Base-by-base conservation (phyloP, 768 basidiomycete species). In the Mycena crocata region DNA sequence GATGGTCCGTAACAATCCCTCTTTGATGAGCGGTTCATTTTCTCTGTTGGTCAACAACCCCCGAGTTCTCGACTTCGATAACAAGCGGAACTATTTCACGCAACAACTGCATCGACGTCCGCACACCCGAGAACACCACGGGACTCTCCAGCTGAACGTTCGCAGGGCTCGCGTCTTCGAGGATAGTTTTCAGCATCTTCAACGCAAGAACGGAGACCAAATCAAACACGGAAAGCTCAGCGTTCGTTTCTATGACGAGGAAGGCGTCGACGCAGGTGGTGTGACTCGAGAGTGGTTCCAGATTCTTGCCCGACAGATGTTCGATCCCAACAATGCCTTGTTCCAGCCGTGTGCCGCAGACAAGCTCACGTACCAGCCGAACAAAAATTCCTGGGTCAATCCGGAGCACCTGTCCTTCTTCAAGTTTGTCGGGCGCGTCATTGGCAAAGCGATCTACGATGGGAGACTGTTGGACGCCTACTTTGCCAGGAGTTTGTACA, bases 201-300 rank as follows among this genome's bases (percentile, higher is more conserved):
- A 94, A 74, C 85, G 95, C 46, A 93, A 94, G 77, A 90, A 89
- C 4, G 96, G 96, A 37, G 96, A 99, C 31, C 95, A 98, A 78
- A 94, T 99, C 83, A 99, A 99, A 79, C 92, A 94, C 75, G 97
- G 98, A 69, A 99, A 99, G 77, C 89, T 99, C 61, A 98, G 92
- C 74, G 90, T 98, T 63, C 91, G 96, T 56, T 99, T 98, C 82
- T 94, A 95, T 73, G 93, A 95, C 61, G 98, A 99, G 75, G 98
- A 99, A 75, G 98, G 98, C 56, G 95, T 99, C 24, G 98, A 99
- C 76, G 98, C 98, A 0, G 98, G 98, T 24, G 98, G 98, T 71
- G 94, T 99, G 37, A 98, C 98, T 10, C 87, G 97, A 64, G 96
- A 99, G 81, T 98, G 96, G 96, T 98, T 96, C 90, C 94, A 96